Conservation (phyloP, 768 basidiomycete genomes). For the Psilocybe azurescens region DNA sequence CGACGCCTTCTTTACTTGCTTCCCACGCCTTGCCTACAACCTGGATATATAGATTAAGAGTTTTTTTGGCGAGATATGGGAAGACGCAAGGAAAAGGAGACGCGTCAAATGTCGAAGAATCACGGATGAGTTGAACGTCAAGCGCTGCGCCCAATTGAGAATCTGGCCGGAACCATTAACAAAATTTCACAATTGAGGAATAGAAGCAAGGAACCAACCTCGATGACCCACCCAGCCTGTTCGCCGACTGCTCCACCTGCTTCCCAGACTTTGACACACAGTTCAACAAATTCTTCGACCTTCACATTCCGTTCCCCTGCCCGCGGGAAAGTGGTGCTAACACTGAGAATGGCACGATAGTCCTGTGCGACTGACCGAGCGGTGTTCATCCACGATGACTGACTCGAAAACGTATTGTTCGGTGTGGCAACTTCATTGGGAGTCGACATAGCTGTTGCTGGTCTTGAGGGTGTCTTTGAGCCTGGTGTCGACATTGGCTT, state of each 20-base stretch:
- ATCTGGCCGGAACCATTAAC: conserved; percentile 50
- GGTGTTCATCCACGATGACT: conserved; percentile 65
- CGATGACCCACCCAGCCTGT: conserved; percentile 81
- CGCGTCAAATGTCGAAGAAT: conserved; percentile 87
- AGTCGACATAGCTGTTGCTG: conserved; percentile 3
- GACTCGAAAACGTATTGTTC: conserved; percentile 28
- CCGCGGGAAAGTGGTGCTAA: conserved; percentile 76
- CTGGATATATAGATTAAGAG: conserved; percentile 81
- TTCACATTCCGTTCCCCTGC: conserved; percentile 80
- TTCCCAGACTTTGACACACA: conserved; percentile 85
- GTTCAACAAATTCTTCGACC: conserved; percentile 85
- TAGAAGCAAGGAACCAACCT: conserved; percentile 53
- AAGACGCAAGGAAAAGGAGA: conserved; percentile 57
- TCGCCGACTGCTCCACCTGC: conserved; percentile 72
- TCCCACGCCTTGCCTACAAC: conserved; percentile 85
- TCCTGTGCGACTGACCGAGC: conserved; percentile 73
- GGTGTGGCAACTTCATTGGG: not conserved
- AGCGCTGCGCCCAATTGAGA: conserved; percentile 92
- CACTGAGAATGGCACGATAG: conserved; percentile 70
- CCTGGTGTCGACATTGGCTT: not conserved
- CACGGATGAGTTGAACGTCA: conserved; percentile 92
- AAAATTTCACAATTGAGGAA: not conserved
- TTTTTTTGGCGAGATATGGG: conserved; percentile 63
- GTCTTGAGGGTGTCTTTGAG: conserved; percentile 1
- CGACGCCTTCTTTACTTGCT: conserved; percentile 47